Percentiles rank a stretch among this genome's conserved stretches.
Evolutionary conservation across 192 early-diverging fungal species (phyloP).

Genomic region (Entomortierella beljakovae): DNA sequence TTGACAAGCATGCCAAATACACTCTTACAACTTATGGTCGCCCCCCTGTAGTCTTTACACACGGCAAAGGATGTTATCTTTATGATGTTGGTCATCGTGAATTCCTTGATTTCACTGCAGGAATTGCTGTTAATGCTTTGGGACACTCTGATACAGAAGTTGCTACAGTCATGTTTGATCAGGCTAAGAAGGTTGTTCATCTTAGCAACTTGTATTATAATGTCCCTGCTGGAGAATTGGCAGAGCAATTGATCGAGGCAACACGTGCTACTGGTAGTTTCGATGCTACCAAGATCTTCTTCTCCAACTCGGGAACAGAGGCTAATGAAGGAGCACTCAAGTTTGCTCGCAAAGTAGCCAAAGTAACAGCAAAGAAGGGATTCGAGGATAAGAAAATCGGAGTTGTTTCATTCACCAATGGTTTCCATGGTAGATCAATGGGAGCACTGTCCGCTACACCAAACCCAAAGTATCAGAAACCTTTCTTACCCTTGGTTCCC

Average conservation of each 20-base stretch:
- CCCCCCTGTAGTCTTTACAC: conserved; percentile 78
- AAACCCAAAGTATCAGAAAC: conserved; percentile 93
- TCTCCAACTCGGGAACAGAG: conserved; percentile 97
- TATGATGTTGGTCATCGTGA: conserved; percentile 80
- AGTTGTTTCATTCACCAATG: conserved; percentile 89
- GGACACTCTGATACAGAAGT: conserved; percentile 90
- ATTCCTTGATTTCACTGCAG: conserved; percentile 94
- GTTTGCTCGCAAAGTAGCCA: conserved; percentile 94
- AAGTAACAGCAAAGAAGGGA: conserved; percentile 60
- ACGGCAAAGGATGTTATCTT: conserved; percentile 85
- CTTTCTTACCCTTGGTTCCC: conserved; percentile 92
- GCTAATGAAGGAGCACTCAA: conserved; percentile 98
- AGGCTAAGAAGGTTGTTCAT: conserved; percentile 88
- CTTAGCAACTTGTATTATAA: conserved; percentile 94
- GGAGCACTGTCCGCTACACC: conserved; percentile 96
- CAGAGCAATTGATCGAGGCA: conserved; percentile 76
- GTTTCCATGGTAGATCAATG: conserved; percentile 97
- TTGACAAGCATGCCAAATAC: conserved; percentile 67
- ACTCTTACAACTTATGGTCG: conserved; percentile 78
- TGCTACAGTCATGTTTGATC: conserved; percentile 77
- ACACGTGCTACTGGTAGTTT: conserved; percentile 62
- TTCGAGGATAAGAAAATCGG: conserved; percentile 70
- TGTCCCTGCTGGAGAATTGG: conserved; percentile 85
- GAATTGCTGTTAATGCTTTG: conserved; percentile 94
- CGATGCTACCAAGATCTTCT: conserved; percentile 83